Conservation (phyloP, 257 asterid genomes). For the Marsdenia floribunda region DNA sequence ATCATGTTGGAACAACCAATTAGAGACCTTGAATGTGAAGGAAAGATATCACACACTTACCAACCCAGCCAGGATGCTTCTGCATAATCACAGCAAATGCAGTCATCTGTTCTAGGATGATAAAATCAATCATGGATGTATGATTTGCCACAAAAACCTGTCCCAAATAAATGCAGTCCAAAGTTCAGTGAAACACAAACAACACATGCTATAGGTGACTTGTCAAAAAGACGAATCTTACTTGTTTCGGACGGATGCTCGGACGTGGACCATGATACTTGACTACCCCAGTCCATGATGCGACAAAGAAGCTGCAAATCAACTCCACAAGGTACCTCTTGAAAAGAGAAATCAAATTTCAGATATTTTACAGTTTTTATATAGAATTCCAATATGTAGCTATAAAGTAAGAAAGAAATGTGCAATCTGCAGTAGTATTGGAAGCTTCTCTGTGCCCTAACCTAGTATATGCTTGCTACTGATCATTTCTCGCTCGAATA, state of each 20-base stretch:
- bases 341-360: not conserved
- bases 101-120: constrained; percentile 95
- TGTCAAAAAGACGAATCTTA: constrained; percentile 20
- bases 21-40: not conserved
- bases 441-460: not conserved
- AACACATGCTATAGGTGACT: constrained; percentile 5
- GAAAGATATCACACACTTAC: constrained; percentile 35
- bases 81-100: constrained; percentile 99
- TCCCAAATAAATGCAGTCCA: constrained; percentile 14
- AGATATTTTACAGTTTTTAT: not conserved
- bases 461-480: not conserved
- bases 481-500: not conserved
- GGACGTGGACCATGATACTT: constrained; percentile 99
- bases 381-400: not conserved
- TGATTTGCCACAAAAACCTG: constrained; percentile 99
- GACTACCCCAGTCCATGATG: constrained; percentile 99
- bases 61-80: constrained; percentile 99
- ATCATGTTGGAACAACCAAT: not conserved
- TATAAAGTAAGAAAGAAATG: not conserved
- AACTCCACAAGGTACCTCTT: constrained; percentile 76
- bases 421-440: not conserved
- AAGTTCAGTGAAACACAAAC: not conserved
- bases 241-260: constrained; percentile 96
- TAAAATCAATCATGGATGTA: constrained; percentile 98
- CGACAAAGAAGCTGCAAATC: constrained; percentile 95